Evolutionary conservation across 257 asterid genomes (phyloP).

Genomic region (Galeopsis tetrahit): DNA sequence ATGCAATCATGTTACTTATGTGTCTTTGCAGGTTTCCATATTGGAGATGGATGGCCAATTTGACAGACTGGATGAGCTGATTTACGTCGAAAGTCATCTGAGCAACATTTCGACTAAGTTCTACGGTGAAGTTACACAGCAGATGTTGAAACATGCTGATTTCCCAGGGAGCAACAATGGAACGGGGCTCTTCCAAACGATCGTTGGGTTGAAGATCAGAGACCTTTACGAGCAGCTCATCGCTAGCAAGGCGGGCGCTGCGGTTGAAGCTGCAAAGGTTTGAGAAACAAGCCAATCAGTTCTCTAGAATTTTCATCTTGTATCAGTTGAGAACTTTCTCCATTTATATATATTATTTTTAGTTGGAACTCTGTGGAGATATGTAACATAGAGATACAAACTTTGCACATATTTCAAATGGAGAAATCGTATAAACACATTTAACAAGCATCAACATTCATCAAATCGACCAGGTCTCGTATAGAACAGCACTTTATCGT

Average conservation of each 20-base stretch:
- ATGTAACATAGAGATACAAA: slow-evolving; percentile 59
- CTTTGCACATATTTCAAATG: slow-evolving; percentile 45
- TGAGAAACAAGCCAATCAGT: slow-evolving; percentile 38
- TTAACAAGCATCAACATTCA: not conserved
- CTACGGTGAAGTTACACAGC: slow-evolving; percentile 98
- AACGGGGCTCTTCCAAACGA: slow-evolving; percentile 95
- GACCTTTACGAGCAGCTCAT: slow-evolving; percentile 89
- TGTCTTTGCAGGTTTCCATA: slow-evolving; percentile 67
- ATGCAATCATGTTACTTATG: not conserved
- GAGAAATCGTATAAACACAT: slow-evolving; percentile 32
- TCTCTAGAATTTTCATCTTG: slow-evolving; percentile 37
- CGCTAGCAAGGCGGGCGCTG: slow-evolving; percentile 56
- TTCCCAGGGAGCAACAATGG: slow-evolving; percentile 99
- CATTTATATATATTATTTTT: slow-evolving; percentile 41
- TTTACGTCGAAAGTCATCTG: slow-evolving; percentile 92
- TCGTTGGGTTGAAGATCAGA: slow-evolving; percentile 86
- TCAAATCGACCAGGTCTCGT: no score
- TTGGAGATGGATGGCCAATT: slow-evolving; percentile 99
- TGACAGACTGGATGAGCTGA: slow-evolving; percentile 93
- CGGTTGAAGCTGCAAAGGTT: slow-evolving; percentile 71
- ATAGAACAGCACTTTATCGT: no score
- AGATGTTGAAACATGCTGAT: slow-evolving; percentile 91
- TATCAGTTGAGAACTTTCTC: slow-evolving; percentile 38
- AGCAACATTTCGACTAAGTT: slow-evolving; percentile 93
- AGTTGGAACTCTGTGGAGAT: slow-evolving; percentile 54